Conservation (phyloP, 139 green algal genomes). For the Chlamydomonas incerta region DNA sequence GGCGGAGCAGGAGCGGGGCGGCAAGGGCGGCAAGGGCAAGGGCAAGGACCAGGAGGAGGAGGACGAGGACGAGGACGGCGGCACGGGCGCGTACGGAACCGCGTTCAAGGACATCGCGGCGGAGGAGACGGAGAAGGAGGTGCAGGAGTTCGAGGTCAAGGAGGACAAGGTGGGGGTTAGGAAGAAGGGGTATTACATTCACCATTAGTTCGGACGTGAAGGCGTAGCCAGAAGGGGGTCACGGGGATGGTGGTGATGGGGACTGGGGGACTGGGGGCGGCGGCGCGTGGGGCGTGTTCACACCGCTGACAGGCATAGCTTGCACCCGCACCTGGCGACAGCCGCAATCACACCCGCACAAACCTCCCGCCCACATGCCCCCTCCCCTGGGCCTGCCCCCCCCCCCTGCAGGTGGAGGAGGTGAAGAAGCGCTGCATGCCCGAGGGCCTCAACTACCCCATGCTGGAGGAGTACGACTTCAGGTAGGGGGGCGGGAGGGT, state of each 20-base stretch:
- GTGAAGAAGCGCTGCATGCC: constrained; percentile 96
- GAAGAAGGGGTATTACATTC: too few species aligned
- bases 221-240: too few species aligned
- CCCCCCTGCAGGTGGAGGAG: constrained; percentile 84
- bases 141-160: constrained; percentile 83
- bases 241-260: too few species aligned
- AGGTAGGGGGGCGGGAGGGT: not conserved
- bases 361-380: not conserved
- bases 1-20: not conserved
- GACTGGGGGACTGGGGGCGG: too few species aligned
- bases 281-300: too few species aligned
- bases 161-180: constrained; percentile 60
- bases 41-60: not conserved
- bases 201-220: too few species aligned
- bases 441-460: constrained; percentile 91
- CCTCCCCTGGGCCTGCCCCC: too few species aligned
- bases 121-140: constrained; percentile 49
- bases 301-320: too few species aligned
- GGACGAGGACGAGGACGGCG: not conserved
- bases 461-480: constrained; percentile 99
- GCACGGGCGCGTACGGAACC: not conserved
- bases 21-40: not conserved
- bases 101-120: constrained; percentile 38
- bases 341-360: not conserved
- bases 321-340: too few species aligned